Percentiles rank a stretch among this genome's conserved stretches.
Evolutionary conservation across 257 asterid genomes (phyloP).

Genomic region (Fraxinus excelsior): DNA sequence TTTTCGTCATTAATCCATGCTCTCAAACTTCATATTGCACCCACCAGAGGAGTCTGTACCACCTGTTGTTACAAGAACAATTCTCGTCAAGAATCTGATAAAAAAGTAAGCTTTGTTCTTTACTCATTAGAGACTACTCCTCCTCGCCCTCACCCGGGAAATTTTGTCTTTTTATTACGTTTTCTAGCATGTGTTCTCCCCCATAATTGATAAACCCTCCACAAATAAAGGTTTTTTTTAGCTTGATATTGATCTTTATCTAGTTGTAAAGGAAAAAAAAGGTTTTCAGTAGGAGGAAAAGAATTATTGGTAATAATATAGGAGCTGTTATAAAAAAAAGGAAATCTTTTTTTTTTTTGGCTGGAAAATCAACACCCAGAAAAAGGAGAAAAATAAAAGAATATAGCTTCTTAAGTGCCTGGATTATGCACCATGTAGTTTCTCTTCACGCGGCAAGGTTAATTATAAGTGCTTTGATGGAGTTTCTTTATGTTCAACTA

Average conservation of each 20-base stretch:
- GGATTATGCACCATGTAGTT: background rate
- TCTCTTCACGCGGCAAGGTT: background rate
- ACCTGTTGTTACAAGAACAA: constrained; percentile 43
- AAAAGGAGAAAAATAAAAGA: background rate
- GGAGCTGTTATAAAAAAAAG: background rate
- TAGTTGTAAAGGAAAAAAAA: constrained; percentile 7
- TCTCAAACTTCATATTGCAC: constrained; percentile 33
- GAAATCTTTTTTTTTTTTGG: background rate
- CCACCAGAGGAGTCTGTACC: constrained; percentile 29
- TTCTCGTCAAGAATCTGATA: constrained; percentile 33
- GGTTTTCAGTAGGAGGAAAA: constrained; percentile 5
- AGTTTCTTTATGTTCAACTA: constrained; percentile 4
- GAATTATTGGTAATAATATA: background rate
- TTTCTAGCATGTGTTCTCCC: background rate
- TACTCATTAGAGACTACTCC: background rate
- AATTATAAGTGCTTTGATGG: constrained; percentile 5
- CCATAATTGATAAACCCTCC: background rate
- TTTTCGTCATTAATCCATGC: constrained; percentile 34
- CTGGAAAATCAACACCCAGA: background rate
- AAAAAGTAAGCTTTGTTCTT: constrained; percentile 40
- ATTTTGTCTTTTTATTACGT: background rate
- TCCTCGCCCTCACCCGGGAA: too few species aligned
- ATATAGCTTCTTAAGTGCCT: constrained; percentile 5
- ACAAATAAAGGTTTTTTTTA: background rate
- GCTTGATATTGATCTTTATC: background rate